Conservation (phyloP, 306 rosid genomes). For the Nissolia schottii region DNA sequence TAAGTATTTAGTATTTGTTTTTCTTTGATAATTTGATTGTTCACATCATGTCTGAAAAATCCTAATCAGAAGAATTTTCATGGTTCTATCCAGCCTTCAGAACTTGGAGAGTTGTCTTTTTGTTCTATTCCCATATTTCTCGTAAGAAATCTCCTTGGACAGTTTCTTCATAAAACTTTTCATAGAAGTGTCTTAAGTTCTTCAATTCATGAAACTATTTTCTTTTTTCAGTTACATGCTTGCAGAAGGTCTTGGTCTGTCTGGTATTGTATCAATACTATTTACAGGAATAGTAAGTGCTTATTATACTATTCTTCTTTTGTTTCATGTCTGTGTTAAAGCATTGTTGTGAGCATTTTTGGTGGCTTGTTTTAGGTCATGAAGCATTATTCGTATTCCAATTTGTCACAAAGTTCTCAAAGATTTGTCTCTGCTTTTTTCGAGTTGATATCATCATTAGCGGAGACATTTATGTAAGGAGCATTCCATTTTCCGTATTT, state of each 20-base stretch:
- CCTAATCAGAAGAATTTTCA: conserved; percentile 23
- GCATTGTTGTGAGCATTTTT: conserved; percentile 11
- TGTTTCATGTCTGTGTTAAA: conserved; percentile 3
- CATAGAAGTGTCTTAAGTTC: not conserved
- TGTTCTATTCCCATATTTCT: conserved; percentile 98
- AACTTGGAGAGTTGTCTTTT: conserved; percentile 96
- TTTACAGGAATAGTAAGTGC: conserved; percentile 92
- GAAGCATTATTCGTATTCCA: conserved; percentile 93
- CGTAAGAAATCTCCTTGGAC: conserved; percentile 57
- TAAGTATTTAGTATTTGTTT: conserved; percentile 37
- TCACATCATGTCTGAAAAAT: conserved; percentile 16
- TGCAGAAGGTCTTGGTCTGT: conserved; percentile 93
- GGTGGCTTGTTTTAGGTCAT: conserved; percentile 64
- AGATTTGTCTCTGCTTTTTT: conserved; percentile 85
- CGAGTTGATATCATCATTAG: conserved; percentile 91
- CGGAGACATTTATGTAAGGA: conserved; percentile 96
- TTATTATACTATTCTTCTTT: conserved; percentile 4
- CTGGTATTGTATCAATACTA: conserved; percentile 94
- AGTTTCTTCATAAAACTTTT: conserved; percentile 3
- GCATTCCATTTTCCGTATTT: conserved; percentile 17
- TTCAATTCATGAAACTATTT: conserved; percentile 4
- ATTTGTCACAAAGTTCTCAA: conserved; percentile 92
- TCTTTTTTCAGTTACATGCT: conserved; percentile 81
- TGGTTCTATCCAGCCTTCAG: conserved; percentile 71
- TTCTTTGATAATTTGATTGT: conserved; percentile 23